Evolutionary conservation across 805 yeast species (phyloP).

Genomic region (Ogataea degrootiae): DNA sequence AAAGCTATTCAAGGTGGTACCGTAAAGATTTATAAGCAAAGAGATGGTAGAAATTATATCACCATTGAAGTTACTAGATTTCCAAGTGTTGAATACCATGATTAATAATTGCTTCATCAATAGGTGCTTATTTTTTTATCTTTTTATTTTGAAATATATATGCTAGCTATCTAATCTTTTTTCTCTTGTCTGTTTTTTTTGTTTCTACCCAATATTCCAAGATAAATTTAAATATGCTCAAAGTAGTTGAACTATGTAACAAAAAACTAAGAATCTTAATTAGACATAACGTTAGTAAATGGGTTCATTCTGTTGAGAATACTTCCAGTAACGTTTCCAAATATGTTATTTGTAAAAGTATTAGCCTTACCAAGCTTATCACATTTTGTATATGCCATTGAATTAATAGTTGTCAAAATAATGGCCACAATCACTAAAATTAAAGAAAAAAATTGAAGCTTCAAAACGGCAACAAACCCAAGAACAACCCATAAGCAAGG

Average conservation of each 20-base stretch:
- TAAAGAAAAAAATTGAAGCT: conserved; percentile 66
- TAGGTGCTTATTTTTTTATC: background rate
- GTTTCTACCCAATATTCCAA: too few species aligned
- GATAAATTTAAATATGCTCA: background rate
- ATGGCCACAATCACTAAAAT: conserved; percentile 63
- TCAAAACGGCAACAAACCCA: conserved; percentile 73
- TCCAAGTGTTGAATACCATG: conserved; percentile 4
- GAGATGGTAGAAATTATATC: conserved; percentile 16
- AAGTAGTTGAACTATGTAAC: background rate
- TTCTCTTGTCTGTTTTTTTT: too few species aligned
- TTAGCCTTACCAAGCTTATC: conserved; percentile 89
- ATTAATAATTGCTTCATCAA: background rate
- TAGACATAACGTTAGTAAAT: conserved; percentile 14
- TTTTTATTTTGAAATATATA: background rate
- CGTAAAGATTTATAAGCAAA: conserved; percentile 12
- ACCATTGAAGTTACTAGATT: conserved; percentile 18
- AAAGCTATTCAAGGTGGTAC: conserved; percentile 17
- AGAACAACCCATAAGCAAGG: conserved; percentile 75
- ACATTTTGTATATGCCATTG: conserved; percentile 86
- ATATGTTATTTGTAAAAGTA: conserved; percentile 51
- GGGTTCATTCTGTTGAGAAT: conserved; percentile 42
- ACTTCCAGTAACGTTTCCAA: conserved; percentile 46
- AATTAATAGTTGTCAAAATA: conserved; percentile 71
- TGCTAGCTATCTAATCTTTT: too few species aligned
- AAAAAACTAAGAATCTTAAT: background rate